Percentiles rank a stretch among this genome's conserved stretches.
Conservation (phyloP, 2,329 filamentous ascomycete species). For the Penicillium sp. region DNA sequence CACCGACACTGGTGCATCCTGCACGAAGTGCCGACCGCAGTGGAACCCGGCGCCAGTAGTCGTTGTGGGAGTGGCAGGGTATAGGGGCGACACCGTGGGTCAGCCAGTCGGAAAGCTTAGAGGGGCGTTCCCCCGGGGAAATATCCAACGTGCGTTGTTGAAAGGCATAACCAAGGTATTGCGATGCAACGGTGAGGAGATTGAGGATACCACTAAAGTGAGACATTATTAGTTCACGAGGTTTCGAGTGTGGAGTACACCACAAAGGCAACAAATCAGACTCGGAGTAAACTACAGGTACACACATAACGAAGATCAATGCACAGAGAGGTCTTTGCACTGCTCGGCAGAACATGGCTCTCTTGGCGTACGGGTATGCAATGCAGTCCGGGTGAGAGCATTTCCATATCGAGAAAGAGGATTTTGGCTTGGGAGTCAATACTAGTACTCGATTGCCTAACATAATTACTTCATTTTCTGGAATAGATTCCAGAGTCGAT, state of each 20-base stretch:
- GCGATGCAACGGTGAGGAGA: not conserved
- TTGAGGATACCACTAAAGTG: not conserved
- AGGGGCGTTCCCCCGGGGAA: not conserved
- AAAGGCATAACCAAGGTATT: conserved; percentile 1
- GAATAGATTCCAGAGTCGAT: not conserved
- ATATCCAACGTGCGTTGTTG: not conserved
- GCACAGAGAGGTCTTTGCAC: conserved; percentile 4
- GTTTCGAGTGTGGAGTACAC: not conserved
- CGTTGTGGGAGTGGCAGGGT: conserved; percentile 66
- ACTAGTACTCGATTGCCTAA: not conserved
- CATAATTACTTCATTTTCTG: not conserved
- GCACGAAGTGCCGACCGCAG: conserved; percentile 61
- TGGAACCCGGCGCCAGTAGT: conserved; percentile 65
- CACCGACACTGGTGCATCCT: conserved; percentile 64
- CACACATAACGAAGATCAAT: conserved; percentile 9
- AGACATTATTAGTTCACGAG: not conserved
- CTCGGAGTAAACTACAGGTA: not conserved
- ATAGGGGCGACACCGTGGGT: conserved; percentile 50
- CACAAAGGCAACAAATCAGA: not conserved
- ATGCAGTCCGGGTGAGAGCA: conserved; percentile 7
- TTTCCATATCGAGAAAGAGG: conserved; percentile 1
- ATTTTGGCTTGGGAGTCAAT: not conserved
- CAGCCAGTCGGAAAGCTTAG: not conserved
- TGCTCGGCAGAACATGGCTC: conserved; percentile 1
- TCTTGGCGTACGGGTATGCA: not conserved